Evolutionary conservation across 805 yeast genomes (phyloP).

Genomic region (Yarrowia alimentaria): DNA sequence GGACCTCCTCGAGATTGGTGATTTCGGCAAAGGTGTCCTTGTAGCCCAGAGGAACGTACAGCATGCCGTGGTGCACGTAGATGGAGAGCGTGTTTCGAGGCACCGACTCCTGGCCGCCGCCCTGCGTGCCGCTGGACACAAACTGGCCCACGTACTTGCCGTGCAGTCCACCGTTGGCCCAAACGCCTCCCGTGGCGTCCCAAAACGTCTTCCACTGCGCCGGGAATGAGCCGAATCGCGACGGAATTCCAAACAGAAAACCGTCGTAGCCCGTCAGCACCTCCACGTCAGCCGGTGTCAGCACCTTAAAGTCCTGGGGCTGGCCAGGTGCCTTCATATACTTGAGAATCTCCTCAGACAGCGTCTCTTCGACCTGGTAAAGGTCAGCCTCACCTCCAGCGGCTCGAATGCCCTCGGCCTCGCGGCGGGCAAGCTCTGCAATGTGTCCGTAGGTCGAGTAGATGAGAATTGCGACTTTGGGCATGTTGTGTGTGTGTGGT

Average conservation of each 20-base stretch:
- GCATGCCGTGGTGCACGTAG: constrained; percentile 76
- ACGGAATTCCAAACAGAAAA: constrained; percentile 79
- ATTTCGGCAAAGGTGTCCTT: constrained; percentile 54
- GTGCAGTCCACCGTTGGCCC: constrained; percentile 70
- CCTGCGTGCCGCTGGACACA: constrained; percentile 68
- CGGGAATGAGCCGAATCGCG: constrained; percentile 79
- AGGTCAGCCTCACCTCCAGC: constrained; percentile 70
- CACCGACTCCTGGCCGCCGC: constrained; percentile 83
- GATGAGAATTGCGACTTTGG: constrained; percentile 48
- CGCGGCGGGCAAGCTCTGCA: constrained; percentile 62
- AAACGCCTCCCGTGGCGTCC: constrained; percentile 74
- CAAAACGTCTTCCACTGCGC: constrained; percentile 75
- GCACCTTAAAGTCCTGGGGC: constrained; percentile 54
- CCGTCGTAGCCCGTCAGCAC: constrained; percentile 70
- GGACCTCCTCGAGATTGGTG: constrained; percentile 58
- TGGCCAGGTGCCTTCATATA: constrained; percentile 54
- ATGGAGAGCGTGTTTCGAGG: constrained; percentile 60
- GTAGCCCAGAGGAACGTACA: constrained; percentile 79
- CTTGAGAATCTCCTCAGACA: constrained; percentile 56
- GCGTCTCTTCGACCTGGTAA: constrained; percentile 75
- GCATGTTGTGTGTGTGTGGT: not conserved
- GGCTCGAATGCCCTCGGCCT: constrained; percentile 63
- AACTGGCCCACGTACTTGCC: constrained; percentile 77
- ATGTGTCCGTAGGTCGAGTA: constrained; percentile 83
- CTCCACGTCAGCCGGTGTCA: constrained; percentile 58